phyloP scores from a whole-genome alignment of 371 early-diverging fungal species.

The Mortierella sp. region DNA sequence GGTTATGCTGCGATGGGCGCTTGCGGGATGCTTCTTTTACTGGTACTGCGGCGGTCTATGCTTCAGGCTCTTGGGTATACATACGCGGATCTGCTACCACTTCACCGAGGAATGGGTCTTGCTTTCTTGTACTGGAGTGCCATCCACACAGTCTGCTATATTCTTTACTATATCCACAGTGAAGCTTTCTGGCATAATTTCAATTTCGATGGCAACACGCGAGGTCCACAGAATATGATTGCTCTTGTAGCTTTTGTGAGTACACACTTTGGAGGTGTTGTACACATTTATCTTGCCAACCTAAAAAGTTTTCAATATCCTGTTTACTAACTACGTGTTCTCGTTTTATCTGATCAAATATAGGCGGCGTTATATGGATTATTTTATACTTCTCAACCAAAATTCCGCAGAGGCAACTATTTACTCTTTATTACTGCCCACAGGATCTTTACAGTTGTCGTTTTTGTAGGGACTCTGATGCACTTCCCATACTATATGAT shows the following conservation, averaged over 20 bases:
- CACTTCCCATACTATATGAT: slow-evolving; percentile 48
- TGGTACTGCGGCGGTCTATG: slow-evolving; percentile 47
- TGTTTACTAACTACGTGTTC: too few relatives aligned
- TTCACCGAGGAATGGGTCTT: slow-evolving; percentile 44
- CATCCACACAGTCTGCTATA: slow-evolving; percentile 35
- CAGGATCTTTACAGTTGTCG: slow-evolving; percentile 31
- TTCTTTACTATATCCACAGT: slow-evolving; percentile 35
- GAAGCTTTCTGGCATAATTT: slow-evolving; percentile 35
- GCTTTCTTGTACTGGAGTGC: slow-evolving; percentile 36
- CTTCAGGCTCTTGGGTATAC: slow-evolving; percentile 46
- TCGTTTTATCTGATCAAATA: neutral
- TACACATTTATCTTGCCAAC: neutral
- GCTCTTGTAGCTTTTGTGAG: slow-evolving; percentile 43
- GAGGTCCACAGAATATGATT: slow-evolving; percentile 49
- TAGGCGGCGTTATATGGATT: slow-evolving; percentile 25
- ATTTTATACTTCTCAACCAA: slow-evolving; percentile 23
- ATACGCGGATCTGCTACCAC: slow-evolving; percentile 41
- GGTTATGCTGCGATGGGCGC: slow-evolving; percentile 50
- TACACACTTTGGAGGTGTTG: neutral
- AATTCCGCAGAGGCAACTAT: slow-evolving; percentile 32
- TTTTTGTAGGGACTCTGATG: slow-evolving; percentile 34
- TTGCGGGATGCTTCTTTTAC: slow-evolving; percentile 35
- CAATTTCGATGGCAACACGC: slow-evolving; percentile 44
- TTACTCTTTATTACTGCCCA: slow-evolving; percentile 31
- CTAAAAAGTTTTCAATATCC: too few relatives aligned